phyloP scores from a whole-genome alignment of 495 filamentous ascomycete genomes.

The Aspergillus conjunctus region DNA sequence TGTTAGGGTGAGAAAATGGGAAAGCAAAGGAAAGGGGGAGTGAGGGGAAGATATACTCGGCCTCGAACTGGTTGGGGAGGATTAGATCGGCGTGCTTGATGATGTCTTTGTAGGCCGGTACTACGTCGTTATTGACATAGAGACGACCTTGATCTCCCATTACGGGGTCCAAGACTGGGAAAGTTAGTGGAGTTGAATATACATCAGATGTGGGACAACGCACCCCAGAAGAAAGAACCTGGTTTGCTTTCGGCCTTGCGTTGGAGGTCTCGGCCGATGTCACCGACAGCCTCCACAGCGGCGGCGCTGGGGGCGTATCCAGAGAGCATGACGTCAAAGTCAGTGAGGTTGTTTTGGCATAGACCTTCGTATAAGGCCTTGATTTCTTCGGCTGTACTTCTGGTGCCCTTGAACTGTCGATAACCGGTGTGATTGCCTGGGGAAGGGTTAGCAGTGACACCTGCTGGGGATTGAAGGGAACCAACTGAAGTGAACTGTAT shows the following conservation, averaged over 20 bases:
- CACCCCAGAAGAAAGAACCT: constrained; percentile 89
- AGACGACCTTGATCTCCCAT: constrained; percentile 95
- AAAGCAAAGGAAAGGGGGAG: constrained; percentile 13
- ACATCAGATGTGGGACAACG: constrained; percentile 19
- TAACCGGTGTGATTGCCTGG: constrained; percentile 94
- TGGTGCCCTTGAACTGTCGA: constrained; percentile 78
- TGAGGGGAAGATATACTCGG: constrained; percentile 64
- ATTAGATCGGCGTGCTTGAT: constrained; percentile 85
- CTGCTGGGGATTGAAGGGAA: constrained; percentile 4
- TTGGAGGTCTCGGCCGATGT: constrained; percentile 79
- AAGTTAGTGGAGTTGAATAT: constrained; percentile 7
- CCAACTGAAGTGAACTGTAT: constrained; percentile 94
- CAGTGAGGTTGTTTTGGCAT: constrained; percentile 74
- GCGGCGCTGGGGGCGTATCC: constrained; percentile 88
- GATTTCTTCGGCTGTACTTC: constrained; percentile 79
- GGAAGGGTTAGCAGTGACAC: neutral
- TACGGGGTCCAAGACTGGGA: constrained; percentile 87
- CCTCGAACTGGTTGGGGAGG: constrained; percentile 95
- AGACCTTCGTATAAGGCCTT: constrained; percentile 82
- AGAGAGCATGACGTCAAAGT: constrained; percentile 90
- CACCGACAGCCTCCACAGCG: constrained; percentile 79
- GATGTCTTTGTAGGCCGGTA: constrained; percentile 84
- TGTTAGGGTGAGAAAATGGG: neutral
- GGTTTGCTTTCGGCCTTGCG: constrained; percentile 61
- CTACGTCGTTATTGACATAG: constrained; percentile 86